phyloP scores from a whole-genome alignment of 768 basidiomycete genomes.

The Lactarius trivialis region DNA sequence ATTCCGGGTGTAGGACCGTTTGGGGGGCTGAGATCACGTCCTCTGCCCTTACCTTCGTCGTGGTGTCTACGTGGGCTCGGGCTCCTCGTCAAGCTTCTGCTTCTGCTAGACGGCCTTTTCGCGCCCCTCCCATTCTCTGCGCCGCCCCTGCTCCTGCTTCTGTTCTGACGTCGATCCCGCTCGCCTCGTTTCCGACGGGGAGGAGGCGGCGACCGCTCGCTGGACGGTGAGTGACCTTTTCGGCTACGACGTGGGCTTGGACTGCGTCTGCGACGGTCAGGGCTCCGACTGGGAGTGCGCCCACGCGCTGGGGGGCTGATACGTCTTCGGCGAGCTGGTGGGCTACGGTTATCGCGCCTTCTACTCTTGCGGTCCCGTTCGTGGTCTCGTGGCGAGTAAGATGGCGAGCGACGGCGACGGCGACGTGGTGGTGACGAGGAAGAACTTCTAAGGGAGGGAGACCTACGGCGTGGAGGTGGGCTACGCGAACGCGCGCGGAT shows the following conservation, averaged over 20 bases:
- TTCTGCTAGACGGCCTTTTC: conserved; percentile 12
- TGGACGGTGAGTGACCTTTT: conserved; percentile 29
- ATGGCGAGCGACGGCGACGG: conserved; percentile 40
- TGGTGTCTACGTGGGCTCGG: conserved; percentile 17
- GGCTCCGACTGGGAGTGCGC: conserved; percentile 31
- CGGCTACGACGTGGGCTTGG: conserved; percentile 31
- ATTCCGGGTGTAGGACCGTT: conserved; percentile 42
- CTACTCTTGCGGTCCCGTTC: conserved; percentile 24
- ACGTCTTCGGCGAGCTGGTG: conserved; percentile 35
- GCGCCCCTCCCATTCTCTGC: conserved; percentile 11
- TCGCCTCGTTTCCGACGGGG: conserved; percentile 11
- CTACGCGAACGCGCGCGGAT: conserved; percentile 21
- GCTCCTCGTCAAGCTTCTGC: conserved; percentile 15
- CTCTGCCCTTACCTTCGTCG: conserved; percentile 13
- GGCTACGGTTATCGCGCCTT: conserved; percentile 46
- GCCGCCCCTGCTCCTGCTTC: conserved; percentile 3
- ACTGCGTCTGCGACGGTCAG: conserved; percentile 42
- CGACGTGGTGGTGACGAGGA: conserved; percentile 25
- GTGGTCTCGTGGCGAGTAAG: conserved; percentile 43
- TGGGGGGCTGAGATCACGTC: conserved; percentile 27
- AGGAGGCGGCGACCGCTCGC: conserved; percentile 31
- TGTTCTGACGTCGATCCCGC: conserved; percentile 13
- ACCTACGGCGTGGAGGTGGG: conserved; percentile 24
- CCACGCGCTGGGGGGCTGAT: conserved; percentile 24
- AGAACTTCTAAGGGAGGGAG: conserved; percentile 16